Conservation (phyloP, 2,329 filamentous ascomycete genomes). For the Huntiella savannae region DNA sequence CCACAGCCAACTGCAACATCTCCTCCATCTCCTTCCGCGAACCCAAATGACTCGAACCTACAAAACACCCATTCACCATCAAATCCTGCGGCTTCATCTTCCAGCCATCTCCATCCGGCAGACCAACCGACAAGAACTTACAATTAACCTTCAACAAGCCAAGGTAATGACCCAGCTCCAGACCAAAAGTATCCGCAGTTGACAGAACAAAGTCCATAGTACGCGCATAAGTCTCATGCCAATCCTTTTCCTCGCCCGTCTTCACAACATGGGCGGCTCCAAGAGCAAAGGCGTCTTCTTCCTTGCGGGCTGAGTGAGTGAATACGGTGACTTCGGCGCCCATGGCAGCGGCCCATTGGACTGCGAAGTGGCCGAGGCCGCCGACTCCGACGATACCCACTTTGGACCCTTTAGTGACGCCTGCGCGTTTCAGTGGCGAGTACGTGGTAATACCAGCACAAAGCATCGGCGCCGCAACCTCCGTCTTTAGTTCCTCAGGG, state of each 20-base stretch:
- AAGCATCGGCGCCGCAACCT: conserved; percentile 55
- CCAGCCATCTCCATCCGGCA: conserved; percentile 59
- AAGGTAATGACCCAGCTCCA: conserved; percentile 54
- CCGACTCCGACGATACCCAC: conserved; percentile 52
- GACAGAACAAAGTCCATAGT: conserved; percentile 56
- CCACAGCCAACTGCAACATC: conserved; percentile 53
- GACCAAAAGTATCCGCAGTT: conserved; percentile 47
- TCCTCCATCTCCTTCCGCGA: conserved; percentile 49
- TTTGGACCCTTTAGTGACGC: conserved; percentile 54
- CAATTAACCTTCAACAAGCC: conserved; percentile 66
- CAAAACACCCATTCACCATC: conserved; percentile 52
- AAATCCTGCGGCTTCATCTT: conserved; percentile 57
- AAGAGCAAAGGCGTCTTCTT: conserved; percentile 32
- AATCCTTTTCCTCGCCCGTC: conserved; percentile 28
- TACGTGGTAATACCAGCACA: conserved; percentile 68
- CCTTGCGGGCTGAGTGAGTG: conserved; percentile 35
- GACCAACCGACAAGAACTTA: conserved; percentile 59
- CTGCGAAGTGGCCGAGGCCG: conserved; percentile 49
- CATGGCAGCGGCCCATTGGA: conserved; percentile 48
- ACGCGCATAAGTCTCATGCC: conserved; percentile 31
- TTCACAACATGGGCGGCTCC: conserved; percentile 39
- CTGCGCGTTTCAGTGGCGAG: conserved; percentile 54
- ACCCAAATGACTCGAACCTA: conserved; percentile 53
- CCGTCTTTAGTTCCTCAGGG: conserved; percentile 44
- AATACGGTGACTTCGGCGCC: conserved; percentile 36